A percentile compares a stretch with the other conserved stretches of the same genome.
These are phyloP conservation scores for Trametes cinnabarina DNA, from an alignment of 768 basidiomycete species.

Conservation along the genomic window DNA sequence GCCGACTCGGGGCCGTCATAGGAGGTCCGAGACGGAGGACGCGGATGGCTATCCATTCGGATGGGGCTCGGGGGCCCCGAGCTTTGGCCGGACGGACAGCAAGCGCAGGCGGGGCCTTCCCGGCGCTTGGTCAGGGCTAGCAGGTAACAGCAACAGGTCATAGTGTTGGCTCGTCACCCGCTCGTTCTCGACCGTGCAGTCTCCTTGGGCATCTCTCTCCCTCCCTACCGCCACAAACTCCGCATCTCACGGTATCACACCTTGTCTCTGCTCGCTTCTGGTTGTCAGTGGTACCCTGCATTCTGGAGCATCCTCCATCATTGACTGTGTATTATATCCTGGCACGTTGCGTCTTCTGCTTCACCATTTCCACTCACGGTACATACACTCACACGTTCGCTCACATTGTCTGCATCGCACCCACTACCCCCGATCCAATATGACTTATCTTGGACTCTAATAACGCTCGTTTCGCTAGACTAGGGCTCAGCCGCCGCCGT, in stretches of 20 bases:
- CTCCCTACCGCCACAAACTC: neutral
- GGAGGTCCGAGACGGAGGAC: conserved; percentile 16
- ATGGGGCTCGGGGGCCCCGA: conserved; percentile 21
- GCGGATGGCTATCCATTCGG: conserved; percentile 28
- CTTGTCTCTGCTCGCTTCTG: neutral
- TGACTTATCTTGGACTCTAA: neutral
- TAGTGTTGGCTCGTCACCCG: neutral
- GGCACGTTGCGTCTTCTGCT: neutral
- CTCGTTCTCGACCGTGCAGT: neutral
- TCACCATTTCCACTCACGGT: neutral
- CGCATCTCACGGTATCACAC: neutral
- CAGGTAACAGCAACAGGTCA: conserved; percentile 6
- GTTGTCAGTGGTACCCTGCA: neutral
- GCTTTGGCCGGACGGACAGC: conserved; percentile 21
- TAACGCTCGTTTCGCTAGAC: neutral
- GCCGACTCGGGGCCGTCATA: conserved; percentile 9
- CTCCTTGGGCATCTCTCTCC: neutral
- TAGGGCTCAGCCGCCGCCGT: neutral
- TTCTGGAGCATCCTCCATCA: neutral
- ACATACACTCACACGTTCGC: neutral
- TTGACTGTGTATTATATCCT: neutral
- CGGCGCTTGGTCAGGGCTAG: conserved; percentile 29
- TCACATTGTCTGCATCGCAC: neutral
- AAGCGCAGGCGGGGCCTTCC: conserved; percentile 36
- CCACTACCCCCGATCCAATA: neutral